Percentiles rank a stretch among this genome's conserved stretches.
Conservation (phyloP, 177 flowering plant species). For the Vitis hybrid region DNA sequence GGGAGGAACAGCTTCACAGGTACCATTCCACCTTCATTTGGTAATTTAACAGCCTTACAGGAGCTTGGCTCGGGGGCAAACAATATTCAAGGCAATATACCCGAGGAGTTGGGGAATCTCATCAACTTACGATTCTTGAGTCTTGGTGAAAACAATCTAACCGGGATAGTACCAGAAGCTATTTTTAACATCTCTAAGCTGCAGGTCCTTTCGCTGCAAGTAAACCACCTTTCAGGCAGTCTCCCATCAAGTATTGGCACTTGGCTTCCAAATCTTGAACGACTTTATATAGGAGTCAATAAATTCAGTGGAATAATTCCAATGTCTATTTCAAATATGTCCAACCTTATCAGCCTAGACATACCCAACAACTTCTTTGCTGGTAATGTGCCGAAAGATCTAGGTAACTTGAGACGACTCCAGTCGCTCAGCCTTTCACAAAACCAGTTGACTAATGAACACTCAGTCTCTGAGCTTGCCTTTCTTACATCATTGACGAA, state of each 20-base stretch:
- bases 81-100: no score
- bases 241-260: not conserved
- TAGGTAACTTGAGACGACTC: not conserved
- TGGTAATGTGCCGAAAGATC: not conserved
- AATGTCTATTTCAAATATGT: not conserved
- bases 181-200: not conserved
- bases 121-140: no score
- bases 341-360: not conserved
- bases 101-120: no score
- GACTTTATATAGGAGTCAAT: not conserved
- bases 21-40: no score
- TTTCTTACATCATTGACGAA: constrained; percentile 6
- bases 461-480: not conserved
- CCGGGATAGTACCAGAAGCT: no score
- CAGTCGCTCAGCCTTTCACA: not conserved
- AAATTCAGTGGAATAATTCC: constrained; percentile 6
- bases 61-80: accelerated
- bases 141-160: no score
- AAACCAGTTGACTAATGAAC: not conserved
- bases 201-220: not conserved
- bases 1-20: no score
- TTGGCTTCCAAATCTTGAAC: not conserved
- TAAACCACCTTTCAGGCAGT: not conserved
- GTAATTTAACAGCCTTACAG: no score
- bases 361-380: not conserved